Base-by-base conservation (phyloP, 371 early-diverging fungal genomes). In the Syncephalis fuscata region DNA sequence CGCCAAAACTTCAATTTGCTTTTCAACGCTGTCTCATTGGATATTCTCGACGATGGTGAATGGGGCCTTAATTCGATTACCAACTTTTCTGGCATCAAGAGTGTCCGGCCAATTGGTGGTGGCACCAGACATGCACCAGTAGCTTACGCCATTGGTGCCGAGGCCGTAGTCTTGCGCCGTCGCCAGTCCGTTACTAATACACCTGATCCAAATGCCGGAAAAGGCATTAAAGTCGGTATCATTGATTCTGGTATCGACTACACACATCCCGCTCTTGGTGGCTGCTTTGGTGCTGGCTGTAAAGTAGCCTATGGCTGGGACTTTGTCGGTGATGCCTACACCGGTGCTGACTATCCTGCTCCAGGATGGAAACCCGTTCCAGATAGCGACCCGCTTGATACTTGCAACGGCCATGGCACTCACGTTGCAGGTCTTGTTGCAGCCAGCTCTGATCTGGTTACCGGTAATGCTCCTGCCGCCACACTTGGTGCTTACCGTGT, bases 171-270 rank as follows among this genome's bases (percentile, higher is more conserved):
- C 11, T 11, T 32, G 4, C 32, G 32, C 32, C 32, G 32, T 32
- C 32, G 32, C 11, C 32, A 32, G 11, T 7, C 7, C 11, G 11
- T 32, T 11, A 11, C 4, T 4, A 4, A 7, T 11, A 32, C 32
- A 4, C 32, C 32, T 11, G 32, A 32, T 32, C 32, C 32, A 4
- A 46, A 64, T 44, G 70, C 65, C 32, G 84, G 83, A n/a, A 67
- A 64, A 45, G 78, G 80, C 9, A 59, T 82, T 58, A 76, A 73
- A 52, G 78, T 85, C 32, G 76, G 62, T 48, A 51, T 71, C 46
- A 64, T 72, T 24, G 73, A 71, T 55, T 57, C 66, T 4, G 74
- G 76, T 36, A 57, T 71, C 26, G 66, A 72, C 53, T 73, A 65
- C 57, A 56, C 49, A 24, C 73, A 72, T 56, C 69, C 71, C 4